Evolutionary conservation across 2,329 filamentous ascomycete genomes (phyloP), one percentile per base, ranked within the genome.

Genomic region (Colletotrichum destructivum): DNA sequence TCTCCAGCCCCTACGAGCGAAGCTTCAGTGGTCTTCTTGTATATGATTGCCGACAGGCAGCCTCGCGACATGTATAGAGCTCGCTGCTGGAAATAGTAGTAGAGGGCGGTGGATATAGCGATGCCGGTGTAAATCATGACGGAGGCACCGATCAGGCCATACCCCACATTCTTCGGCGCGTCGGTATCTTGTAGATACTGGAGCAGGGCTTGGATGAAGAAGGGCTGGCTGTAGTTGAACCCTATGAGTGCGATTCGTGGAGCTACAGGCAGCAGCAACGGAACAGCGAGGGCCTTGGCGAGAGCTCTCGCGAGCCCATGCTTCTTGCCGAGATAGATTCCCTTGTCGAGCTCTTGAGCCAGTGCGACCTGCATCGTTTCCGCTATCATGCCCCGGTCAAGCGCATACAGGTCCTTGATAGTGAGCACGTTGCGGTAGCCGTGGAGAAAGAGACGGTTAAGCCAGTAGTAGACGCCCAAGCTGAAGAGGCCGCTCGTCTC

Each of bases 211-310:
- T 83, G 77, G 64, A 86, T 83, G 46, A 86, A 81, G 31, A 86
- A 82, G 0, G 84, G 84, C 56, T 84, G 83, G 47, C 82, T 83
- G 51, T 84, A 83, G 21, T 76, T 82, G 71, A 85, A 84, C 15
- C 79, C 83, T 4, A 83, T 78, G 5, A 83, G 75, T 2, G 80
- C 80, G 9, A 83, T 74, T 9, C 83, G 78, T 1, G 84, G 82
- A 2, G 77, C 76, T 1, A 85, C 71, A 0, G 83, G 82, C 0
- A 81, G 69, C 0, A 84, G 64, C 2, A 83, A 73, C 0, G 80
- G 79, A 0, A 79, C 78, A 0, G 75, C 68, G 1, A 85, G 74
- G 0, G 82, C 78, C 23, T 74, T 78, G 3, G 63, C 66, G 0
- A 82, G 55, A 4, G 78, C 76, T 42, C 75, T 79, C 1, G 77